These are phyloP conservation scores for Taphrina communis DNA, from an alignment of 1,139 yeast species.

Conservation along the genomic window DNA sequence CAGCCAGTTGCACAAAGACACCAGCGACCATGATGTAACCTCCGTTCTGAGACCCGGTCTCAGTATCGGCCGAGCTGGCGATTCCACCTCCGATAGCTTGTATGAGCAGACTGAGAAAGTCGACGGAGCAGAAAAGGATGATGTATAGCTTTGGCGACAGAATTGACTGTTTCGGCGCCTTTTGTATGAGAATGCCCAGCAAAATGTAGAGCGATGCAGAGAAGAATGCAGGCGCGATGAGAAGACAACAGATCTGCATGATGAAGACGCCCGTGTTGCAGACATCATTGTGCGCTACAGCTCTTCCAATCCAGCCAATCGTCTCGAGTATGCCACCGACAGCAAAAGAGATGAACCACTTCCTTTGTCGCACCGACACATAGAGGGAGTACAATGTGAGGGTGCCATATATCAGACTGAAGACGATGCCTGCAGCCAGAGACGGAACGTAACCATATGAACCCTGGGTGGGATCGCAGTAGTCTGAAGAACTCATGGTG, in stretches of 20 bases:
- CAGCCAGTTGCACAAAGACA: conserved; percentile 73
- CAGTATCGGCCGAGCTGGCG: conserved; percentile 62
- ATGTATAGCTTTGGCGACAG: conserved; percentile 32
- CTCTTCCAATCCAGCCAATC: conserved; percentile 72
- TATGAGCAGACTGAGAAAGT: conserved; percentile 28
- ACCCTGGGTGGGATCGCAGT: conserved; percentile 13
- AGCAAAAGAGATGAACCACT: conserved; percentile 33
- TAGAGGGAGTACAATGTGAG: conserved; percentile 11
- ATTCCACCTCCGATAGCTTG: conserved; percentile 70
- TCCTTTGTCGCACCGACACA: conserved; percentile 10
- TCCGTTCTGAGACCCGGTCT: conserved; percentile 59
- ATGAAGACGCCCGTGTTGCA: conserved; percentile 58
- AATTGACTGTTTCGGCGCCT: conserved; percentile 25
- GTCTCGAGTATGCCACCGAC: conserved; percentile 61
- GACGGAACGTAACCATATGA: conserved; percentile 34
- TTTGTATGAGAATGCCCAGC: conserved; percentile 22
- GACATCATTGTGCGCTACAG: conserved; percentile 56
- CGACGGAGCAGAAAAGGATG: conserved; percentile 34
- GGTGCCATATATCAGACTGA: conserved; percentile 24
- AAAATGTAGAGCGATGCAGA: conserved; percentile 72
- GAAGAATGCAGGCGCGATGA: conserved; percentile 84
- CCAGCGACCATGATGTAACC: conserved; percentile 83
- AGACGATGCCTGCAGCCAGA: conserved; percentile 30
- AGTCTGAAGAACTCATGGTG: neutral
- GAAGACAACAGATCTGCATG: conserved; percentile 71